Evolutionary conservation across 2,329 filamentous ascomycete species (phyloP).

Genomic region (Penicillium sp.): DNA sequence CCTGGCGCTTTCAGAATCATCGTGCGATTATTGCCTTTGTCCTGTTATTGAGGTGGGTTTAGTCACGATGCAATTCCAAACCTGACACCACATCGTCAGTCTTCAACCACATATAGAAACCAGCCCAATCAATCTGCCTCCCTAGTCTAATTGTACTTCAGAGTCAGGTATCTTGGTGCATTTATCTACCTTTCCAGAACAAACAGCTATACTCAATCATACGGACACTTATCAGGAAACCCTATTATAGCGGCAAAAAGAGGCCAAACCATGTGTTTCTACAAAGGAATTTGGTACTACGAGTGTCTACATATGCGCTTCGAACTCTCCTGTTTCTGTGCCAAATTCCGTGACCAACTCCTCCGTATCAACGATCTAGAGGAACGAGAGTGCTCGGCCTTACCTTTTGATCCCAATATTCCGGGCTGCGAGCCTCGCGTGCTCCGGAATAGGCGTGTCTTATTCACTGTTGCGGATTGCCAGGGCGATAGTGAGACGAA

Average conservation of each 20-base stretch:
- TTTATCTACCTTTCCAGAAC: too few species aligned
- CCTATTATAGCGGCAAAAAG: too few species aligned
- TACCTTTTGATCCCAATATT: slow-evolving; percentile 12
- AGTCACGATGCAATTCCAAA: too few species aligned
- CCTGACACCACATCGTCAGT: too few species aligned
- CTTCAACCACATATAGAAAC: too few species aligned
- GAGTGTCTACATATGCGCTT: slow-evolving; percentile 28
- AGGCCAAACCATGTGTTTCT: slow-evolving; percentile 33
- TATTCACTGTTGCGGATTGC: not conserved
- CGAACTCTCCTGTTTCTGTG: slow-evolving; percentile 26
- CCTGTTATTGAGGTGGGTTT: too few species aligned
- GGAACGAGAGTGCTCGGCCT: slow-evolving; percentile 7
- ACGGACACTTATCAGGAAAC: not conserved
- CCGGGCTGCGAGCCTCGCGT: slow-evolving; percentile 12
- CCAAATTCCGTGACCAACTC: slow-evolving; percentile 22
- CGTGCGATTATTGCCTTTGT: too few species aligned
- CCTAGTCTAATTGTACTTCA: too few species aligned
- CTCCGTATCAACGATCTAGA: slow-evolving; percentile 31
- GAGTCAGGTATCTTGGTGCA: too few species aligned
- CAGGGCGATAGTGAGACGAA: slow-evolving; percentile 7
- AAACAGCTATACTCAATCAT: not conserved
- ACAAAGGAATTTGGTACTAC: slow-evolving; percentile 20
- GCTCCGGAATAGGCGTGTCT: not conserved
- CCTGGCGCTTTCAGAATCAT: too few species aligned
- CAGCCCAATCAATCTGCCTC: not conserved